Evolutionary conservation across 1,284 basidiomycete genomes (phyloP), one percentile per base, ranked within the genome.

Genomic region (Trametes sp.): DNA sequence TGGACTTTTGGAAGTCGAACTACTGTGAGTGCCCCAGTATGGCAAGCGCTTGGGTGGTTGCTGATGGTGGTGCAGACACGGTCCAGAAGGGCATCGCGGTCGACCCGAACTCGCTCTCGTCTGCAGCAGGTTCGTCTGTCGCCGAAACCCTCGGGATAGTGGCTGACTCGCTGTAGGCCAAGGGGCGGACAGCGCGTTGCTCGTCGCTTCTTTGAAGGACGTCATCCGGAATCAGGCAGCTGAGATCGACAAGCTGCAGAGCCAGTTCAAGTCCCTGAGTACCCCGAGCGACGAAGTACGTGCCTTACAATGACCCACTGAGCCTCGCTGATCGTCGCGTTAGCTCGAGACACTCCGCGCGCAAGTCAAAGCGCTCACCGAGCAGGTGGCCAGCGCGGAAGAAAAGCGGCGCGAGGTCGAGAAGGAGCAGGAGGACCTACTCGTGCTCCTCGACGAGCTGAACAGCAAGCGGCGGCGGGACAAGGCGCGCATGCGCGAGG

Each of bases 1-100:
- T 98, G n/a, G 97, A 99, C 76, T 99, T 98, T 75, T 96, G 95
- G 92, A 98, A 98, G 79, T 95, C 94, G 57, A 96, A 97, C 73
- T 97, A 95, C 71, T 94, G 96, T 96, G 70, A 74, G 93, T 81
- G 2, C 29, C 1, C 14, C 1, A 1, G 41, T 21, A 19, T 38
- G 38, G 45, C 51, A 46, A 24, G 26, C 28, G 24, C 21, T 28
- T 42, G 16, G 1, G 41, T 5, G 26, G 7, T 16, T 24, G 42
- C 42, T 58, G 29, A 36, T 3, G 1, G 10, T 16, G 38, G 14
- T 8, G 19, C 42, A 91, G 90, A 91, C 75, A 86, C 89, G 8
- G 78, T 92, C 1, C 90, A 93, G 72, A 82, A 87, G 57, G 89
- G 85, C 24, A 78, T 92, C 55, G 82, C 84, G 13, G 80, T 81